Evolutionary conservation across 345 rosid genomes (phyloP), one percentile per base, ranked within the genome.

Genomic region (Salix exigua): DNA sequence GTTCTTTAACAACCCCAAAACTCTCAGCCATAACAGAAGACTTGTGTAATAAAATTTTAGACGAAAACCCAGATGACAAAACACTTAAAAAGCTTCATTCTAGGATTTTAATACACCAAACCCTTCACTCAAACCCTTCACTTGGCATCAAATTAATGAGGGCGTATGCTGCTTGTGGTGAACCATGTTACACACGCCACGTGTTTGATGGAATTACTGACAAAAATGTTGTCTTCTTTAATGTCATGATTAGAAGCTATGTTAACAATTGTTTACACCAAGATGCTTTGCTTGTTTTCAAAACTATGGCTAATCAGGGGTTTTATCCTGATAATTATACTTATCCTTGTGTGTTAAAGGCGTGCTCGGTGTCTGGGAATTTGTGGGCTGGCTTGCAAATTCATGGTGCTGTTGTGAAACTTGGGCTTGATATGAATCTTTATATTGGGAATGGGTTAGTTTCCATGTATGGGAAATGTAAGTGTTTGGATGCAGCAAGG

Each of bases 171-270:
- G 75, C 85, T 71, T 6, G 81, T 5, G 90, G 88, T 5, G 86
- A 86, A 70, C 84, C 89, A 8, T n/a, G 38, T 2, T 31, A 72
- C 68, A 76, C 92, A 61, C 95, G 92, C 86, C 87, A 84, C 50
- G 38, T 90, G 79, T 92, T 92, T 85, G 97, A 88, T 26, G 88
- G 83, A 89, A 90, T 85, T 81, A 73, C 91, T 21, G 86, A 86
- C 18, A 88, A 87, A 83, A 90, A 89, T 67, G 88, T 89, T 6
- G 88, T 92, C 68, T 84, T 92, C 79, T 80, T 88, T 31, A 89
- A 92, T 78, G 97, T 90, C 46, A 87, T 89, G 92, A 92, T 92
- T 21, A 86, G 97, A 81, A 89, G 95, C 79, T 90, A 86, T 53
- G 90, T 87, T 26, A 89, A 82, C 78, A 89, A 88, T 50, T 74